A percentile compares a stretch with the other conserved stretches of the same genome.
These are phyloP conservation scores for Aspergillus piperis DNA, from an alignment of 2,329 filamentous ascomycete genomes.

Conservation along the genomic window DNA sequence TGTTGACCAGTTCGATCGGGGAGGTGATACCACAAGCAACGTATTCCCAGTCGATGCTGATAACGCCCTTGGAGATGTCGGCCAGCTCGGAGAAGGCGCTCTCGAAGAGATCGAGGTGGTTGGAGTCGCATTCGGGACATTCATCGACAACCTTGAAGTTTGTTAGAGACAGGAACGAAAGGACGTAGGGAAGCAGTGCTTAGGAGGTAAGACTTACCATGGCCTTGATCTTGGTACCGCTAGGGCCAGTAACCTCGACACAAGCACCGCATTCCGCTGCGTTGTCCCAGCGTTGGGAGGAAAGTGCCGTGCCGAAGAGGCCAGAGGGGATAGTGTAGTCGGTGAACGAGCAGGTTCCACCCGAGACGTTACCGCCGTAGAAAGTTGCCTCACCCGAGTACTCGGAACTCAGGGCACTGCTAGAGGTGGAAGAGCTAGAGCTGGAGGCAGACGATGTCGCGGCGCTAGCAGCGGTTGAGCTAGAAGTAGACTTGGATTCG, in stretches of 20 bases:
- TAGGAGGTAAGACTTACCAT: conserved; percentile 54
- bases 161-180: not conserved
- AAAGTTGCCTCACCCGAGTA: conserved; percentile 51
- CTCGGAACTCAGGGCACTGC: conserved; percentile 13
- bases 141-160: conserved; percentile 54
- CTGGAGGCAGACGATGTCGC: conserved; percentile 7
- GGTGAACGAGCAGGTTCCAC: conserved; percentile 65
- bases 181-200: not conserved
- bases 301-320: conserved; percentile 62
- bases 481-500: conserved; percentile 4
- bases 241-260: conserved; percentile 54
- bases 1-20: conserved; percentile 55
- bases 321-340: conserved; percentile 62
- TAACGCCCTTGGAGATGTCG: conserved; percentile 48
- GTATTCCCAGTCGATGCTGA: conserved; percentile 53
- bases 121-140: conserved; percentile 56
- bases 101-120: conserved; percentile 59
- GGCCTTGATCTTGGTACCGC: conserved; percentile 60
- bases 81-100: conserved; percentile 54
- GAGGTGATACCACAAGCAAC: conserved; percentile 55
- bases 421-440: conserved; percentile 14
- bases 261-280: conserved; percentile 63
- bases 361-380: conserved; percentile 58
- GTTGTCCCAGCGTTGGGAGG: conserved; percentile 56
- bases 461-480: conserved; percentile 9